Evolutionary conservation across 2,329 filamentous ascomycete species (phyloP).

Genomic region (Aureobasidium lini): DNA sequence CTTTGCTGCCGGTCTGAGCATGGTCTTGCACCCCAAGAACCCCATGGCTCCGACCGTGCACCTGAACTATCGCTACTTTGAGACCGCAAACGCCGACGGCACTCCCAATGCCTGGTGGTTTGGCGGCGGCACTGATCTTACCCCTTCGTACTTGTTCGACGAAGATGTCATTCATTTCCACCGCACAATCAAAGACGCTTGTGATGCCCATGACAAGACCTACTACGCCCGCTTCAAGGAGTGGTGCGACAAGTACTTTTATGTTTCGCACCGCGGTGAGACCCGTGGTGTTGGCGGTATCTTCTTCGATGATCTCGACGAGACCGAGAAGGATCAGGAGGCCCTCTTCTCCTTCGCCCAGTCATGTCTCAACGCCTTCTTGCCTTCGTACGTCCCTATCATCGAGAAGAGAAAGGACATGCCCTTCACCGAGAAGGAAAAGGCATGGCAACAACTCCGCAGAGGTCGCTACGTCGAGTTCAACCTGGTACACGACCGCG

Average conservation of each 20-base stretch:
- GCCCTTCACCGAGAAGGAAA: constrained; percentile 78
- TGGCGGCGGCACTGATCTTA: constrained; percentile 88
- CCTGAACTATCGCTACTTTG: constrained; percentile 97
- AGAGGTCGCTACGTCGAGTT: constrained; percentile 97
- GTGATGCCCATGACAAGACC: constrained; percentile 82
- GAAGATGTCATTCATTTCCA: constrained; percentile 98
- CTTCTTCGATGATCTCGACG: constrained; percentile 97
- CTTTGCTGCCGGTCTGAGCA: constrained; percentile 86
- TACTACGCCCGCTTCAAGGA: constrained; percentile 95
- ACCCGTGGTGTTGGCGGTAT: constrained; percentile 86
- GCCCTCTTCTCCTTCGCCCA: constrained; percentile 85
- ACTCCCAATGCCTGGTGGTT: constrained; percentile 94
- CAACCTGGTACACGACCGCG: constrained; percentile 93
- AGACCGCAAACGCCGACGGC: constrained; percentile 80
- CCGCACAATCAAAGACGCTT: constrained; percentile 81
- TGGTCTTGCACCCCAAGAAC: constrained; percentile 89
- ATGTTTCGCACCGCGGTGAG: constrained; percentile 84
- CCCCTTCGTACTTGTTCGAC: constrained; percentile 88
- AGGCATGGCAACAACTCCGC: constrained; percentile 93
- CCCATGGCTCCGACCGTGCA: constrained; percentile 97
- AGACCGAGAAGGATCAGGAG: constrained; percentile 76
- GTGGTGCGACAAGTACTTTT: constrained; percentile 98
- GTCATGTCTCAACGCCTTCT: constrained; percentile 75
- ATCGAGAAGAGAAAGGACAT: constrained; percentile 83
- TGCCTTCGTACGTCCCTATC: constrained; percentile 87